These are phyloP conservation scores for Aspergillus saccharolyticus DNA, from an alignment of 495 filamentous ascomycete genomes.

Conservation along the genomic window DNA sequence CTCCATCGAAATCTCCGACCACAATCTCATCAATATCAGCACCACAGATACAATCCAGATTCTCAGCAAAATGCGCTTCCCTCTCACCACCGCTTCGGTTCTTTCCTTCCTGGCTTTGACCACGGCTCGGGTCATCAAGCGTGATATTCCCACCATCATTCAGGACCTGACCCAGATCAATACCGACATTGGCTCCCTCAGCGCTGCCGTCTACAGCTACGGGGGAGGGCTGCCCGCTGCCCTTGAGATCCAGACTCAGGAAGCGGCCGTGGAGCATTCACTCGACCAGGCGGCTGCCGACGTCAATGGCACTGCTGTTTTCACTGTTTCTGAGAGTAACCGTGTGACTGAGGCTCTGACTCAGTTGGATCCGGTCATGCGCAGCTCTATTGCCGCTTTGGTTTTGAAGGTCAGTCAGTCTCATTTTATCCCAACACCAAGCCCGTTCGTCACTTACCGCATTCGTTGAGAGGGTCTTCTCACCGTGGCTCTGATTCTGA, in stretches of 20 bases:
- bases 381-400: background rate
- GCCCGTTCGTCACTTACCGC: background rate
- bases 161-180: conserved; percentile 1
- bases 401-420: background rate
- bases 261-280: background rate
- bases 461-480: background rate
- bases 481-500: background rate
- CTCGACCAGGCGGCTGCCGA: conserved; percentile 1
- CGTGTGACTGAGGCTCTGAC: conserved; percentile 4
- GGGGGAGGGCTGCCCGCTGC: background rate
- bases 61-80: background rate
- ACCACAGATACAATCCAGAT: background rate
- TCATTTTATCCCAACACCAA: background rate
- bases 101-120: conserved; percentile 1
- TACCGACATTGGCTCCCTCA: conserved; percentile 1
- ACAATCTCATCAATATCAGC: background rate
- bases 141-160: conserved; percentile 7
- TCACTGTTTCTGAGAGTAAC: conserved; percentile 1
- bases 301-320: background rate
- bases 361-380: conserved; percentile 1
- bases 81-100: background rate
- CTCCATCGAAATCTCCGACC: too few relatives aligned
- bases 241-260: conserved; percentile 7
- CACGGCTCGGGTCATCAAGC: background rate
- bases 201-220: conserved; percentile 5